Conservation (phyloP, 495 filamentous ascomycete genomes). For the Halenospora varia region DNA sequence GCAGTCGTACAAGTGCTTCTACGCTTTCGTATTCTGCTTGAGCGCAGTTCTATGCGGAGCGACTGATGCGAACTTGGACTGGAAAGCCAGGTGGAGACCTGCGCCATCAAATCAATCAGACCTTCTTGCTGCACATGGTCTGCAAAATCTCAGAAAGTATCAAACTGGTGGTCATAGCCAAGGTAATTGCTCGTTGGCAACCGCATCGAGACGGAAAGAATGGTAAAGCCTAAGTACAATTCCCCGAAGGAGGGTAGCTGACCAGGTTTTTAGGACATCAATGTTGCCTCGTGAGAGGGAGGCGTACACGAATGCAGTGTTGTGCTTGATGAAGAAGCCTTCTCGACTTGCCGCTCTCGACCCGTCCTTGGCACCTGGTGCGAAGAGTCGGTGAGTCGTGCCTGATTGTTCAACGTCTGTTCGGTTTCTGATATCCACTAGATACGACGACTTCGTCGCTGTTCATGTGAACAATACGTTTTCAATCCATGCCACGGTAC, state of each 20-base stretch:
- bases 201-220: neutral
- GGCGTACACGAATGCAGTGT: conserved; percentile 57
- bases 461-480: neutral
- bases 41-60: neutral
- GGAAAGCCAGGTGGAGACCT: neutral
- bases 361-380: neutral
- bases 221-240: neutral
- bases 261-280: no score
- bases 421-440: neutral
- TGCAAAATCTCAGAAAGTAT: neutral
- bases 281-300: conserved; percentile 33
- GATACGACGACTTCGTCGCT: neutral
- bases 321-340: conserved; percentile 53
- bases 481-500: neutral
- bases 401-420: neutral
- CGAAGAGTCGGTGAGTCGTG: neutral
- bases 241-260: no score
- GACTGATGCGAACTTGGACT: neutral
- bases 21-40: no score
- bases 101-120: neutral
- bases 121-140: neutral
- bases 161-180: neutral
- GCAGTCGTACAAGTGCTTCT: no score
- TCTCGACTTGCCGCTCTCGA: conserved; percentile 16
- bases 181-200: neutral